These are phyloP conservation scores for Talaromyces sp. DNA, from an alignment of 2,329 filamentous ascomycete genomes.

Conservation along the genomic window DNA sequence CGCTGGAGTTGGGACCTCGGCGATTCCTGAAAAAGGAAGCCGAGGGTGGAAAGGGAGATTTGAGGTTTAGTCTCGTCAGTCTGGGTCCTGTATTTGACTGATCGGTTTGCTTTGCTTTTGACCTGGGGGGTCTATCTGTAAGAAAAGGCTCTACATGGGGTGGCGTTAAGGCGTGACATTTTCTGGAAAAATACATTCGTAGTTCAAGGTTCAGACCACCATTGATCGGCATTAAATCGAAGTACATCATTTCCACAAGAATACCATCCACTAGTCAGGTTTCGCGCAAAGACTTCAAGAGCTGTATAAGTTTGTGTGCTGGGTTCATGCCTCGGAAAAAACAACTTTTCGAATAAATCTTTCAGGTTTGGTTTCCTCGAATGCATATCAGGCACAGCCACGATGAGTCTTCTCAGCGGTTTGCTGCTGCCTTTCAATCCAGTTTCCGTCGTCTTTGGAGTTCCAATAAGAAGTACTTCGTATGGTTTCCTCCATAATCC, in stretches of 20 bases:
- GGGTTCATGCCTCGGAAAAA: background rate
- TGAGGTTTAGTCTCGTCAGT: slow-evolving; percentile 60
- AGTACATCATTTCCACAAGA: slow-evolving; percentile 59
- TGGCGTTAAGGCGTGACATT: slow-evolving; percentile 4
- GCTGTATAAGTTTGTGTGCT: slow-evolving; percentile 37
- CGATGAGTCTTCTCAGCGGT: slow-evolving; percentile 45
- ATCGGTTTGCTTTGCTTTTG: background rate
- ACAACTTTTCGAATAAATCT: slow-evolving; percentile 44
- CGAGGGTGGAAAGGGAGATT: slow-evolving; percentile 49
- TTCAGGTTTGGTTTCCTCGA: slow-evolving; percentile 62
- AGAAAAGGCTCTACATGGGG: background rate
- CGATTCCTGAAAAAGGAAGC: slow-evolving; percentile 56
- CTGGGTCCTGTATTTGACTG: slow-evolving; percentile 51
- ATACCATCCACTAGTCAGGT: slow-evolving; percentile 57
- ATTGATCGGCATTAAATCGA: slow-evolving; percentile 53
- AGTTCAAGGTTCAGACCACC: slow-evolving; percentile 37
- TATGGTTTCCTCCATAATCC: slow-evolving; percentile 58
- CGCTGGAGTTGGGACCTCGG: slow-evolving; percentile 64
- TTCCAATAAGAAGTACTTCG: slow-evolving; percentile 51
- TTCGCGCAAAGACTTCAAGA: slow-evolving; percentile 57
- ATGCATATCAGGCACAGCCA: slow-evolving; percentile 58
- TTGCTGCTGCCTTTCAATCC: slow-evolving; percentile 3
- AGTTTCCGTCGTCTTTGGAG: slow-evolving; percentile 12
- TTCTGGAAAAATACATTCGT: slow-evolving; percentile 20
- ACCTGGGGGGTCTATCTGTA: background rate